Conservation (phyloP, 2,329 filamentous ascomycete species). For the Epichloe scottii region DNA sequence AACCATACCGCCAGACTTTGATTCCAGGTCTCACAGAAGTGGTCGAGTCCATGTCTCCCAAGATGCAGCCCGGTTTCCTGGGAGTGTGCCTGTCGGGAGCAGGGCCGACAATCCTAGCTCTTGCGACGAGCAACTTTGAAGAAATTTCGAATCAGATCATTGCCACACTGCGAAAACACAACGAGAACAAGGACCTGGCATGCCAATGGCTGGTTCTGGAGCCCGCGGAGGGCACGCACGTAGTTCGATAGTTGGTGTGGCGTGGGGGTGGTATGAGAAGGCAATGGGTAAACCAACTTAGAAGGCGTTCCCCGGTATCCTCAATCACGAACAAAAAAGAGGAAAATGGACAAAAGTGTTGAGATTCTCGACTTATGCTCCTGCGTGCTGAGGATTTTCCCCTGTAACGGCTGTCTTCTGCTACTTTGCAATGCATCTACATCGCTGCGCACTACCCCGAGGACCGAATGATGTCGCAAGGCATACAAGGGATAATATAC, state of each 20-base stretch:
- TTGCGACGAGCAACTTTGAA: constrained; percentile 84
- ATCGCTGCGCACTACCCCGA: no score
- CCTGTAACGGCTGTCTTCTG: no score
- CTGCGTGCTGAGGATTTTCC: neutral
- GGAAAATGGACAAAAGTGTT: no score
- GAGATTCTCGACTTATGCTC: neutral
- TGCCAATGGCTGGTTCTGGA: constrained; percentile 84
- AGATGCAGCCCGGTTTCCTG: constrained; percentile 73
- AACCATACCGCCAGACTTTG: constrained; percentile 83
- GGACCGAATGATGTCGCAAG: no score
- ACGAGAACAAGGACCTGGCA: constrained; percentile 48
- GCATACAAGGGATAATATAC: no score
- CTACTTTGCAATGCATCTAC: no score
- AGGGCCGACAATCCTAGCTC: constrained; percentile 84
- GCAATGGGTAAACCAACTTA: neutral
- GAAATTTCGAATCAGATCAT: constrained; percentile 74
- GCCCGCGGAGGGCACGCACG: constrained; percentile 60
- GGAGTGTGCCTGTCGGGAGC: constrained; percentile 93
- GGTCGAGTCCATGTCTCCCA: constrained; percentile 79
- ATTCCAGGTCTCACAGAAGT: constrained; percentile 89
- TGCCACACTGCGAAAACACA: constrained; percentile 51
- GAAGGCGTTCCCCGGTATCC: neutral
- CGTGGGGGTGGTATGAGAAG: neutral
- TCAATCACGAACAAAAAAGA: neutral
- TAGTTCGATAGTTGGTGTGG: constrained; percentile 23